Base-by-base conservation (phyloP, 73 alveolate species). In the Blepharisma japonicum region DNA sequence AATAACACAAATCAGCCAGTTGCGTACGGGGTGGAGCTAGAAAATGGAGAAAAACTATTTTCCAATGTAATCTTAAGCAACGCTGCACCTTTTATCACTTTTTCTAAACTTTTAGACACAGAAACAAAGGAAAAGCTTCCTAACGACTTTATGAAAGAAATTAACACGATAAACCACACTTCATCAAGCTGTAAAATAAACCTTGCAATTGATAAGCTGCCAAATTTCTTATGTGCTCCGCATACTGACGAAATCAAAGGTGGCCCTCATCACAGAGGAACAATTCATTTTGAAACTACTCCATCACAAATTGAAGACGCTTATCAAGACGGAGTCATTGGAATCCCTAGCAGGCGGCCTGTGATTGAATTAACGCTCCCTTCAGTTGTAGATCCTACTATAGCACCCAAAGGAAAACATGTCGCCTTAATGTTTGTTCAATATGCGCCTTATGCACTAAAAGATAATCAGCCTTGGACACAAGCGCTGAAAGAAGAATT, bases 291-390 rank as follows among this genome's bases (percentile, higher is more conserved):
- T 23, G 88, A 88, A 39, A 48, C 89, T 66, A 89, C 85, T 48
- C 21, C 68, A 7, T 72, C 86, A 81, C 56, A 79, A 2, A 38
- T 89, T 11, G 87, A 88, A 70, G 83, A 66, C 11, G 85, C 90
- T 5, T 89, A 79, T 68, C 50, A 55, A 14, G 96, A 89, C 51
- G 81, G 83, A 20, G 38, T 71, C 6, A 72, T 49, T 18, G 92
- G 92, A 81, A 51, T 38, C 20, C 49, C 74, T 11, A 53, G 91
- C 45, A 55, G 78, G 49, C 71, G 88, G 27, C 91, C 91, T 38
- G 72, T 83, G 81, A 87, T 89, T 18, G 96, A 89, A 55, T 21
- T 89, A 78, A 87, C 82, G 38, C 77, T 89, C 53, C 96, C 96
- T 11, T 78, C 89, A 6, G 81, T 82, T 53, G 87, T 78, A 45